phyloP scores from a whole-genome alignment of 306 rosid genomes.

The Gillenia trifoliata region DNA sequence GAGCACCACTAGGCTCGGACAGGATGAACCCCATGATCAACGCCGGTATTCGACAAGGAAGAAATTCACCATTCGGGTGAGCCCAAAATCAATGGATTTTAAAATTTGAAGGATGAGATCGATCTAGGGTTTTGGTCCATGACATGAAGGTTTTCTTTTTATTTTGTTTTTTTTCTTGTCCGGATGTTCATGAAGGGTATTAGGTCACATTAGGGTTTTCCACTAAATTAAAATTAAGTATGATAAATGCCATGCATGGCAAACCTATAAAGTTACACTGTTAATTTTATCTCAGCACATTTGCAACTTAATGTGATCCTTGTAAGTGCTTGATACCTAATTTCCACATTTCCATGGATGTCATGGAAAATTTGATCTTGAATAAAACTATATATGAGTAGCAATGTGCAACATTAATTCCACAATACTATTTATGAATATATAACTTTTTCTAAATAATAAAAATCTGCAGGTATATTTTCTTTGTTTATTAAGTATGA shows the following conservation, averaged over 20 bases:
- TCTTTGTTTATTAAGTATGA: not conserved
- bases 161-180: not conserved
- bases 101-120: constrained; percentile 33
- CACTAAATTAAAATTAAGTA: constrained; percentile 13
- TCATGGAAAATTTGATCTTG: constrained; percentile 2
- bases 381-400: not conserved
- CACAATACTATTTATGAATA: not conserved
- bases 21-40: constrained; percentile 79
- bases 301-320: constrained; percentile 36
- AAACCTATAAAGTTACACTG: constrained; percentile 31
- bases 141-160: constrained; percentile 21
- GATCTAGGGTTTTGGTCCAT: constrained; percentile 57
- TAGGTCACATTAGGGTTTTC: constrained; percentile 23
- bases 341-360: constrained; percentile 14
- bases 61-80: constrained; percentile 72
- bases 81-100: not conserved
- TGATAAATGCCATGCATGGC: constrained; percentile 75
- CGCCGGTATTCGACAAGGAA: constrained; percentile 51
- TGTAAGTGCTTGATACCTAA: constrained; percentile 21
- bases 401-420: not conserved
- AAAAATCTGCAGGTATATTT: not conserved
- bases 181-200: not conserved
- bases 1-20: constrained; percentile 43
- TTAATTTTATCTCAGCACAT: constrained; percentile 30
- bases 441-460: not conserved